Evolutionary conservation across 352 stramenopile genomes (phyloP), one percentile per base, ranked within the genome.

Genomic region (Pythium coloratum): DNA sequence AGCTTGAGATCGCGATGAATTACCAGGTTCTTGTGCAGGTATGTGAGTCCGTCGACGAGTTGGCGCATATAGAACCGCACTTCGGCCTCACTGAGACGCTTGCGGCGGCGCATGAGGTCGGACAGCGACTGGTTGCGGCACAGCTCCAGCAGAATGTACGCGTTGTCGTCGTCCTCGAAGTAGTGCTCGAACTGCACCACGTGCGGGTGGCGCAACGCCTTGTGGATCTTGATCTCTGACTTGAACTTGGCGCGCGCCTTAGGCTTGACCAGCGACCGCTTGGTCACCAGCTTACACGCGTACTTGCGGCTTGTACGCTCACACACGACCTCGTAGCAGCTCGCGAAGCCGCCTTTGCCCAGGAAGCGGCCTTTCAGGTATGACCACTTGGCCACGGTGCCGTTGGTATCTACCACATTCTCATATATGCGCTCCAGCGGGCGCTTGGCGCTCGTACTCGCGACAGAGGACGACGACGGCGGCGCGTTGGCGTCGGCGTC

Each of bases 161-260:
- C 94, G 68, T 99, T 99, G 36, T 96, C 84, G 26, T 89, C 78
- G 76, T 99, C 97, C 71, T 99, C 97, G 76, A 99, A 99, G 74
- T 98, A 99, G 61, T 98, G 96, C 57, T 99, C 96, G 74, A 99
- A 99, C 70, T 98, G 89, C 28, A 99, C 98, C 62, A 99, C 81
- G 59, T 98, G 86, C 13, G 80, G 73, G 70, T 99, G 97, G 59
- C 97, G 90, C 57, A 99, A 86, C 26, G 86, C 91, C 59, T 97
- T 92, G 86, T 99, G 97, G 71, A 99, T 99, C 76, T 99, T 99
- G 77, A 99, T 99, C 74, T 99, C 97, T 18, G 94, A 97, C 42
- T 86, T 91, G 76, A 96, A 94, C 84, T 99, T 99, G 75, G 98
- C 88, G 72, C 94, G 91, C 18, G 97, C 96, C 73, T 98, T 92